Evolutionary conservation across 140 eudicot genomes (phyloP), one percentile per base, ranked within the genome.

Genomic region (Flaveria floridana): DNA sequence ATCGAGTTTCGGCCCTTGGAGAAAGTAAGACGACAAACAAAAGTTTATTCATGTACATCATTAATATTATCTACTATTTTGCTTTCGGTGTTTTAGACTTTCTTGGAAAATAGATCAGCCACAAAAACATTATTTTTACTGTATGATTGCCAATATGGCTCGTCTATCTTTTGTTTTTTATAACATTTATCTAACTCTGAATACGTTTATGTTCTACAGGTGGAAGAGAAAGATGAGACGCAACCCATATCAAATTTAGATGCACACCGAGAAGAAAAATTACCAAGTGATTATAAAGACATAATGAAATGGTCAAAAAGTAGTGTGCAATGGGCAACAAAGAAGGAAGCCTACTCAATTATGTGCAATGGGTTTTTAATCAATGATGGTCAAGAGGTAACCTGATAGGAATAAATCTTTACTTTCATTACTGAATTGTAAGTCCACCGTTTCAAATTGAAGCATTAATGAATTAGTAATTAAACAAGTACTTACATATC

Each of bases 201-300:
- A 28, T 28, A 28, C 4, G 34, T 28, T 28, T 28, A 28, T 28
- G 34, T 56, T 72, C 2, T 11, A 14, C 28, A 20, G 68, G 18
- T 59, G 41, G 53, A 48, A 3, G 5, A 48, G 13, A 2, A 48
- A 48, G 53, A 65, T 26, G 74, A 13, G 46, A 26, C 15, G 7
- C 58, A 18, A 2, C 18, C 26, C 23, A 20, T 65, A 21, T 8
- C 74, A 37, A 59, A 58, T 59, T 41, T 69, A 7, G 23, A 61
- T n/a, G 0, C 10, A 0, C 57, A 59, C 6, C 21, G n/a, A 41
- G 69, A 72, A 18, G 28, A 55, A 57, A 71, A 71, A 16, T 37
- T 71, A 53, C 70, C 77, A 19, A 7, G 14, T 18, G 25, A 37
- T 19, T 56, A 73, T 58, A 58, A 73, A 39, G 47, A 59, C 1